Percentiles rank a stretch among this genome's conserved stretches.
These are phyloP conservation scores for Pyrus pyrifolia DNA, from an alignment of 306 rosid species.

Conservation along the genomic window DNA sequence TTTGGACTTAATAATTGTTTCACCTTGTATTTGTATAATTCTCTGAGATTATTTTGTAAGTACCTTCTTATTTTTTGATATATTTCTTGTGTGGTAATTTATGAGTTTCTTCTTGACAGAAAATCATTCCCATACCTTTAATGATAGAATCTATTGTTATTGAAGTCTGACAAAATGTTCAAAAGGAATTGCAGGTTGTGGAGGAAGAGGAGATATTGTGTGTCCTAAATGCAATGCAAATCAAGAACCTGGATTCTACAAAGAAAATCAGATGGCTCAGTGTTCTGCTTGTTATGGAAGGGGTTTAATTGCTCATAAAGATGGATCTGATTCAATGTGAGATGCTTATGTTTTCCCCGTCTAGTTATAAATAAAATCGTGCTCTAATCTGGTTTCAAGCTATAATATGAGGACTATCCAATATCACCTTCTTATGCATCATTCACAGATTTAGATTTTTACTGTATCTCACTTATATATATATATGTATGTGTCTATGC, in stretches of 20 bases:
- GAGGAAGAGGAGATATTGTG: conserved; percentile 55
- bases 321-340: conserved; percentile 90
- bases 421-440: not conserved
- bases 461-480: not conserved
- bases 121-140: not conserved
- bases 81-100: not conserved
- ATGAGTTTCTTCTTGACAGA: not conserved
- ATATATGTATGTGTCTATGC: conserved; percentile 23
- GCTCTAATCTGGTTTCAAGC: not conserved
- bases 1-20: not conserved
- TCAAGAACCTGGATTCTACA: conserved; percentile 76
- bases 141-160: not conserved
- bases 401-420: not conserved
- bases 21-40: not conserved
- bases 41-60: not conserved
- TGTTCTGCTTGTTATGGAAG: conserved; percentile 84
- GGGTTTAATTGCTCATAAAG: conserved; percentile 91
- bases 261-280: conserved; percentile 67
- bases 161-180: conserved; percentile 6
- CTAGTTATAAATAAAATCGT: conserved; percentile 1
- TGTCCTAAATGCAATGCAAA: conserved; percentile 61
- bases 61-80: not conserved
- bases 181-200: conserved; percentile 55
- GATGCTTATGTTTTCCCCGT: conserved; percentile 19
- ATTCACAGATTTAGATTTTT: not conserved